Evolutionary conservation across 331 rosid species (phyloP), one percentile per base, ranked within the genome.

Genomic region (Pyracantha coccinea): DNA sequence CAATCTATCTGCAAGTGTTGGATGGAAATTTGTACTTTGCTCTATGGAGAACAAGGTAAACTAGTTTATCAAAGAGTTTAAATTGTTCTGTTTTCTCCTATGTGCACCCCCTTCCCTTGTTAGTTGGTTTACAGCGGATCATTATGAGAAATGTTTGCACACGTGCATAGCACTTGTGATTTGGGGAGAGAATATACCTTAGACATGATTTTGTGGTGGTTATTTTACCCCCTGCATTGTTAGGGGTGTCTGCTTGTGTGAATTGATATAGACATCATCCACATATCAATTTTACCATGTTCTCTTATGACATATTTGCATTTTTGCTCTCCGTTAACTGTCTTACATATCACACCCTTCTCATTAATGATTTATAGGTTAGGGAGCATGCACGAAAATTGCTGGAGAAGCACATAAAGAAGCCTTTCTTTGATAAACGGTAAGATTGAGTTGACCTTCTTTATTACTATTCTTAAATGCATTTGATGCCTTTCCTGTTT

Each of bases 1-100:
- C 88, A 95, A 95, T 83, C 91, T 95, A 76, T 86, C 88, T 71
- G 81, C 62, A 68, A 65, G 55, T 71, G 77, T 75, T 80, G 93
- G 87, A 68, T 95, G 99, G 99, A 92, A 86, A 84, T 95, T 95
- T 69, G 93, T 82, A n/a, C 97, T 95, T 63, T 95, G 99, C 83
- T 92, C 98, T 41, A 92, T 95, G 98, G 99, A 95, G 82, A 90
- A 95, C 77, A 86, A 82, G 93, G 99, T 92, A 69, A 86, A 83
- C 66, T 78, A 78, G 59, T 77, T 77, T 28, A 75, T 57, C 19
- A 57, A 23, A 15, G 7, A 33, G 69, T 38, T 17, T 4, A 19
- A 41, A 20, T 0, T 3, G 23, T 41, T 65, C 27, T 66, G 66
- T 33, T 75, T 33, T 23, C 72, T 53, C 41, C n/a, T 17, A 15